Percentiles rank a stretch among this genome's conserved stretches.
Conservation (phyloP, 345 rosid genomes). For the Theobroma cacao region DNA sequence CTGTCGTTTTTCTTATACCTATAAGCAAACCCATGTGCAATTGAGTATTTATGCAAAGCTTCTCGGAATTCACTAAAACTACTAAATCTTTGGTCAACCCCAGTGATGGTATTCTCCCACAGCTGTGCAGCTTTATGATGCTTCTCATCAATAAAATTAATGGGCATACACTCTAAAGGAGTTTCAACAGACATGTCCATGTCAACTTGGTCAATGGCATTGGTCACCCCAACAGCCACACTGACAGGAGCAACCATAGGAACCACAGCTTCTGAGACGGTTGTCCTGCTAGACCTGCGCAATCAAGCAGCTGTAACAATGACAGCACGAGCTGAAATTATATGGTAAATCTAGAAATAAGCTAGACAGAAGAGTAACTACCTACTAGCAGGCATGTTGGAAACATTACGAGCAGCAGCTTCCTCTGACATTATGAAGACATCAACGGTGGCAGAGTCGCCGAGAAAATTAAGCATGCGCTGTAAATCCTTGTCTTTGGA, state of each 20-base stretch:
- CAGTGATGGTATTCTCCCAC: constrained; percentile 90
- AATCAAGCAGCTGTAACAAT: constrained; percentile 15
- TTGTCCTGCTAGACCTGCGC: constrained; percentile 73
- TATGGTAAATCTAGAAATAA: neutral
- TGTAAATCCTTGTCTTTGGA: constrained; percentile 87
- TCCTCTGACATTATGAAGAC: constrained; percentile 63
- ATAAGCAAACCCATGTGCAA: constrained; percentile 86
- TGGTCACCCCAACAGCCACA: constrained; percentile 31
- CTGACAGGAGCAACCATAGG: constrained; percentile 40
- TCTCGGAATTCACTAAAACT: constrained; percentile 84
- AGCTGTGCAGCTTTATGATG: constrained; percentile 62
- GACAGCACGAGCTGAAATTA: neutral
- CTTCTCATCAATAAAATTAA: constrained; percentile 38
- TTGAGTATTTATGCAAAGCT: constrained; percentile 83
- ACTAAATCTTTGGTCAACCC: constrained; percentile 83
- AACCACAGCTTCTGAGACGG: constrained; percentile 53
- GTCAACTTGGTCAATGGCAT: constrained; percentile 18
- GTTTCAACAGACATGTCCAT: constrained; percentile 36
- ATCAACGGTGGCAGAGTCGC: constrained; percentile 65
- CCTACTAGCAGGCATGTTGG: constrained; percentile 76
- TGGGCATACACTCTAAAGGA: constrained; percentile 41
- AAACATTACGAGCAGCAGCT: constrained; percentile 44
- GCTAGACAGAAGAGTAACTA: constrained; percentile 24
- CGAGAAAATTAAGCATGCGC: constrained; percentile 75
- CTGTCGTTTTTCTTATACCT: constrained; percentile 91